Evolutionary conservation across 768 basidiomycete species (phyloP).

Genomic region (Ramaria sp.): DNA sequence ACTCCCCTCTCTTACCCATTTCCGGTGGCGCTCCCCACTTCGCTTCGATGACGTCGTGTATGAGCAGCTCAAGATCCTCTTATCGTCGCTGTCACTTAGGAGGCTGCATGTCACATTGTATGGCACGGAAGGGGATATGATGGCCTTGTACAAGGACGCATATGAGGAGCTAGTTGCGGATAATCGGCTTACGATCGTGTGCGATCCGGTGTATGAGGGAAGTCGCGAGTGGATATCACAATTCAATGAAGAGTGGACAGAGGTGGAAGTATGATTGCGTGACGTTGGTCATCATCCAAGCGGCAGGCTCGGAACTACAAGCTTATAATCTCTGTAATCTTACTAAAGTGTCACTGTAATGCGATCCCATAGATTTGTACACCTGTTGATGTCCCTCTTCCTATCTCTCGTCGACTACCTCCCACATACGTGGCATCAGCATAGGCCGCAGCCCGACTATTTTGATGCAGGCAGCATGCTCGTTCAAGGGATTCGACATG

Average conservation of each 20-base stretch:
- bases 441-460: too few relatives aligned
- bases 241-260: conserved; percentile 1
- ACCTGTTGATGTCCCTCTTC: too few relatives aligned
- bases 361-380: too few relatives aligned
- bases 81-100: background rate
- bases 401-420: too few relatives aligned
- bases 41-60: conserved; percentile 9
- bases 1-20: conserved; percentile 1
- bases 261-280: background rate
- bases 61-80: conserved; percentile 1
- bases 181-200: conserved; percentile 1
- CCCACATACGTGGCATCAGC: too few relatives aligned
- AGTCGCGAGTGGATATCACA: conserved; percentile 7
- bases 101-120: conserved; percentile 2
- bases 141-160: background rate
- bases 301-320: too few relatives aligned
- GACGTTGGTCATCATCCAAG: background rate
- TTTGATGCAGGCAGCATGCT: too few relatives aligned
- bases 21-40: conserved; percentile 6
- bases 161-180: background rate
- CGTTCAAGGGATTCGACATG: too few relatives aligned
- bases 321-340: too few relatives aligned
- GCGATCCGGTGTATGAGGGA: conserved; percentile 2
- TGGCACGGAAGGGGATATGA: background rate
- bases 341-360: too few relatives aligned